Evolutionary conservation across 78 protist genomes (phyloP), one percentile per base, ranked within the genome.

Genomic region (Dictyostelium firmibasis): DNA sequence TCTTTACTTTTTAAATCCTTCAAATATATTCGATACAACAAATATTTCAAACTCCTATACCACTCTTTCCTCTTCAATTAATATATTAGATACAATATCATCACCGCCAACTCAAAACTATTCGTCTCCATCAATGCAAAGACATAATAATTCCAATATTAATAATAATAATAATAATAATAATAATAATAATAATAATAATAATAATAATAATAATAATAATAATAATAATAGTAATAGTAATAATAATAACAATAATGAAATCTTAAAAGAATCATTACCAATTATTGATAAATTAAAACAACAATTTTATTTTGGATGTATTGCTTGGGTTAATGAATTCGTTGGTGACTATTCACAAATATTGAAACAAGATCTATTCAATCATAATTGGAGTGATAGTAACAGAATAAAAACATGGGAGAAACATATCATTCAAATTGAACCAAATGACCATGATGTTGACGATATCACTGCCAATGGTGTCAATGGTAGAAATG

Each of bases 321-420:
- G 75, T 33, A 89, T 89, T 43, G 53, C 70, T 20, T 89, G 94
- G 94, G 57, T 89, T 18, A 79, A 89, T 31, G 18, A 31, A 23
- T 76, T 89, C 0, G 38, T 81, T 23, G 36, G 43, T 69, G 23
- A 29, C 8, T 75, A 64, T 44, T 81, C 85, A 4, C 20, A 10
- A 69, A 2, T 18, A 25, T 43, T 89, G 33, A 33, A 64, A n/a
- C 27, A 64, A 31, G n/a, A 60, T 33, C n/a, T 89, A 31, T 16
- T 50, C 4, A 27, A 41, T 69, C 78, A 81, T 35, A 31, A 69
- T 31, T 89, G 94, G 94, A 53, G 43, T 44, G 77, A 89, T 81
- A 10, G 35, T 9, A 69, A 43, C 41, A 76, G 35, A 47, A 69
- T 60, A 9, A 89, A 57, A 33, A 23, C 94, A 16, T 89, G 94